These are phyloP conservation scores for Musa troglodytarum DNA, from an alignment of 176 grass and related monocot species.

Conservation along the genomic window DNA sequence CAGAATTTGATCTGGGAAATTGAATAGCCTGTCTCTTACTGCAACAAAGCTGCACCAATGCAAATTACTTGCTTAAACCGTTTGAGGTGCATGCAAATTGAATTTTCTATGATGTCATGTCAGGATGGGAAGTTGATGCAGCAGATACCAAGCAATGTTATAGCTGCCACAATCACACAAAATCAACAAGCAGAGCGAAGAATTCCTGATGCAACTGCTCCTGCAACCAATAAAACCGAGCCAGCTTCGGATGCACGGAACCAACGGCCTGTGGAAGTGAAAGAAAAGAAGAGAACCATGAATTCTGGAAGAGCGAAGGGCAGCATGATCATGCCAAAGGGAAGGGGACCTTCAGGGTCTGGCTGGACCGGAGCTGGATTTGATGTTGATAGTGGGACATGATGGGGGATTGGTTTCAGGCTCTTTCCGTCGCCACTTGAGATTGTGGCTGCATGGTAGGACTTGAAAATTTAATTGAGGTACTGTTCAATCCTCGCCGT, in stretches of 20 bases:
- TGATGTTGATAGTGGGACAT: slow-evolving; percentile 43
- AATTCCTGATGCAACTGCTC: slow-evolving; percentile 20
- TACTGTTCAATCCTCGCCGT: neutral
- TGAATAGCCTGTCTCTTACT: neutral
- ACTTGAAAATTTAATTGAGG: neutral
- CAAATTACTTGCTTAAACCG: neutral
- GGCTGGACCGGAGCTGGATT: slow-evolving; percentile 94
- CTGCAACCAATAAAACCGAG: slow-evolving; percentile 15
- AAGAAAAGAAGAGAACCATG: slow-evolving; percentile 51
- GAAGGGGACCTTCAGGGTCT: slow-evolving; percentile 45
- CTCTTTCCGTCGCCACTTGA: neutral
- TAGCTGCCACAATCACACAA: neutral
- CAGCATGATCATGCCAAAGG: slow-evolving; percentile 55
- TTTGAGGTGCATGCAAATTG: neutral
- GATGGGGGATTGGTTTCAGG: slow-evolving; percentile 9
- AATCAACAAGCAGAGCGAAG: slow-evolving; percentile 17
- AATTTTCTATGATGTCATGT: slow-evolving; percentile 4
- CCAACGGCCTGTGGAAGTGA: slow-evolving; percentile 26
- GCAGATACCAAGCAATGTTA: slow-evolving; percentile 22
- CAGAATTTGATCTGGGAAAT: neutral
- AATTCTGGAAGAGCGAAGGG: slow-evolving; percentile 44
- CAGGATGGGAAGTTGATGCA: slow-evolving; percentile 31
- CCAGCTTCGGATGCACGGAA: slow-evolving; percentile 10
- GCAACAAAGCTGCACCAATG: neutral
- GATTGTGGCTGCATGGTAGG: neutral